Conservation (phyloP, 495 filamentous ascomycete genomes). For the Hypoxylon rickii region DNA sequence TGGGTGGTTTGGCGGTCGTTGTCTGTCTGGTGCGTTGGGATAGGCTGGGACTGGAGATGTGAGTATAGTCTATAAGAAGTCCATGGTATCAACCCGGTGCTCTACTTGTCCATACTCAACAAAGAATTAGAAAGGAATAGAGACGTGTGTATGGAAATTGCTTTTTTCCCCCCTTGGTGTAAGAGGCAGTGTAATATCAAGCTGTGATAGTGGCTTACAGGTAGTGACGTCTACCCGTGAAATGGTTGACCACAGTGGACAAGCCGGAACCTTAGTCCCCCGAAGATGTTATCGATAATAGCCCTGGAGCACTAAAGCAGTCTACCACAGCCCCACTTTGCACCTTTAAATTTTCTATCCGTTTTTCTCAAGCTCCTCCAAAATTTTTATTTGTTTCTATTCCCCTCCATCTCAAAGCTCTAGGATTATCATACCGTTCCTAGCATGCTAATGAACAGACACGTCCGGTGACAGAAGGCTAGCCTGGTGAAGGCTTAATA, state of each 20-base stretch:
- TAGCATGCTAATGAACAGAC: conserved; percentile 26
- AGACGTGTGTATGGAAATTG: too few species aligned
- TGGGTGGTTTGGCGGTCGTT: neutral
- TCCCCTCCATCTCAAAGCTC: conserved; percentile 8
- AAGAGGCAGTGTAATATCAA: too few species aligned
- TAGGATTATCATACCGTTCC: conserved; percentile 13
- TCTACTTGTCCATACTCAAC: too few species aligned
- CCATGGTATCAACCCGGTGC: too few species aligned
- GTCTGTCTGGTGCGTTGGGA: neutral
- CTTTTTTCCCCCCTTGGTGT: too few species aligned
- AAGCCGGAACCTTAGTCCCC: too few species aligned
- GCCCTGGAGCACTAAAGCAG: neutral
- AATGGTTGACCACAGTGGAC: too few species aligned
- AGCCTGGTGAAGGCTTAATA: conserved; percentile 1
- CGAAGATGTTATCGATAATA: conserved; percentile 29
- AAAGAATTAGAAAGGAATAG: too few species aligned
- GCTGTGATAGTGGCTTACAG: too few species aligned
- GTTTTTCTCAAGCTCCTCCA: conserved; percentile 9
- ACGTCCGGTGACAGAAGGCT: conserved; percentile 8
- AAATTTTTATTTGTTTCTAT: neutral
- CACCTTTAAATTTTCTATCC: conserved; percentile 13
- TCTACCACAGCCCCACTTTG: neutral
- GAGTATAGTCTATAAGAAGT: too few species aligned
- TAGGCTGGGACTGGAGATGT: too few species aligned
- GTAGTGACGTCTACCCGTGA: too few species aligned